Evolutionary conservation across 176 grass and related monocot genomes (phyloP).

Genomic region (Eragrostis nindensis): DNA sequence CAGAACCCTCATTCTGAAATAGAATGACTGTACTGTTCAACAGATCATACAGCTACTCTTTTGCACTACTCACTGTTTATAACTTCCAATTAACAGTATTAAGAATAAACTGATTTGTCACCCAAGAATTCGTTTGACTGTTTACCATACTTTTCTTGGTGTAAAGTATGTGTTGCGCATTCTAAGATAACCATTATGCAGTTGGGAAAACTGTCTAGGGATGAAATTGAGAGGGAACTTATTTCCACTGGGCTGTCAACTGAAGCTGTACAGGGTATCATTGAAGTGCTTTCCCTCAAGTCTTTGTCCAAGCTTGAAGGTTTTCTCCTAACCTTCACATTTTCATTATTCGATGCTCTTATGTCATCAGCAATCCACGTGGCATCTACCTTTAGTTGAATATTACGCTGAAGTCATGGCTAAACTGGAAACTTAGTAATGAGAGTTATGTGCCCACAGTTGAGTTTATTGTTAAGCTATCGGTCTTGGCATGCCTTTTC

Average conservation of each 20-base stretch:
- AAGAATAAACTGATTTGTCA: not conserved
- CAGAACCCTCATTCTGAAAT: not conserved
- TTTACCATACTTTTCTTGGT: constrained; percentile 13
- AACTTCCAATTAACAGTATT: not conserved
- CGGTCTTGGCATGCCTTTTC: not conserved
- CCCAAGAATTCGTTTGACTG: constrained; percentile 10
- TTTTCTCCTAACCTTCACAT: constrained; percentile 37
- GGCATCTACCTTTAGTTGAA: not conserved
- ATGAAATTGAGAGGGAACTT: constrained; percentile 81
- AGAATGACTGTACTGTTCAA: not conserved
- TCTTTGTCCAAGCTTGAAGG: constrained; percentile 83
- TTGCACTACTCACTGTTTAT: too few relatives aligned
- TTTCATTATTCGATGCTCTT: not conserved
- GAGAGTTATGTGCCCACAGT: not conserved
- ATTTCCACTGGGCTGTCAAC: constrained; percentile 59
- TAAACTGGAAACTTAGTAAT: not conserved
- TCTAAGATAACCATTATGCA: constrained; percentile 41
- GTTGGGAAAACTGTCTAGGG: constrained; percentile 78
- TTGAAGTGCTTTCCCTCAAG: constrained; percentile 83
- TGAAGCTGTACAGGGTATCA: constrained; percentile 79
- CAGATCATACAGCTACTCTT: too few relatives aligned
- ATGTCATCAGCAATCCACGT: not conserved
- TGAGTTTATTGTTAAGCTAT: constrained; percentile 4
- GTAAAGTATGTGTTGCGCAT: constrained; percentile 21
- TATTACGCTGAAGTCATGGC: constrained; percentile 12